phyloP scores from a whole-genome alignment of 2,329 filamentous ascomycete species.

The Scytalidium lignicola region DNA sequence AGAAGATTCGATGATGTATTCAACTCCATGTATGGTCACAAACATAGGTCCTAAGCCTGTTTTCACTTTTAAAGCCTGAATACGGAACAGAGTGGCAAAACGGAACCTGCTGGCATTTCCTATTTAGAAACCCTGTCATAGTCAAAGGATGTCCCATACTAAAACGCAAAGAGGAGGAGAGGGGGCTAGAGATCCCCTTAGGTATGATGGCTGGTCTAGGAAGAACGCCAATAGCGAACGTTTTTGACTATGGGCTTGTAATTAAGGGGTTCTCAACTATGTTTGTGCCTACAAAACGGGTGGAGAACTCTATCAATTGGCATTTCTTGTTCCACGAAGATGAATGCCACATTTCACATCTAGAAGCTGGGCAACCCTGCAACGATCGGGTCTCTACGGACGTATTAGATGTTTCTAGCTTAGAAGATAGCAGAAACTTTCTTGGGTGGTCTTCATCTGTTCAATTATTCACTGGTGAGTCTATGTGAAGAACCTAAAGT shows the following conservation, averaged over 20 bases:
- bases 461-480: too few species aligned
- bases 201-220: constrained; percentile 1
- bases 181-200: constrained; percentile 4
- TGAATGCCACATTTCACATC: neutral
- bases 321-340: constrained; percentile 1
- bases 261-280: constrained; percentile 6
- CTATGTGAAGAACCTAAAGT: too few species aligned
- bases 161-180: neutral
- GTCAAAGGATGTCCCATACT: constrained; percentile 4
- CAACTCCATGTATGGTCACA: neutral
- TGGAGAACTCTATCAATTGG: neutral
- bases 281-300: neutral
- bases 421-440: constrained; percentile 1
- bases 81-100: neutral
- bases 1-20: constrained; percentile 1
- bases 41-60: neutral
- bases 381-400: neutral
- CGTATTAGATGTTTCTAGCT: neutral
- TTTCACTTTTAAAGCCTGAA: too few species aligned
- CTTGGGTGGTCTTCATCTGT: too few species aligned
- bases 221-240: neutral
- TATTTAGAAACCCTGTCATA: constrained; percentile 2
- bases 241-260: neutral
- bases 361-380: neutral
- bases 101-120: constrained; percentile 2